Conservation (phyloP, 495 filamentous ascomycete species). For the Penicillium lagena region DNA sequence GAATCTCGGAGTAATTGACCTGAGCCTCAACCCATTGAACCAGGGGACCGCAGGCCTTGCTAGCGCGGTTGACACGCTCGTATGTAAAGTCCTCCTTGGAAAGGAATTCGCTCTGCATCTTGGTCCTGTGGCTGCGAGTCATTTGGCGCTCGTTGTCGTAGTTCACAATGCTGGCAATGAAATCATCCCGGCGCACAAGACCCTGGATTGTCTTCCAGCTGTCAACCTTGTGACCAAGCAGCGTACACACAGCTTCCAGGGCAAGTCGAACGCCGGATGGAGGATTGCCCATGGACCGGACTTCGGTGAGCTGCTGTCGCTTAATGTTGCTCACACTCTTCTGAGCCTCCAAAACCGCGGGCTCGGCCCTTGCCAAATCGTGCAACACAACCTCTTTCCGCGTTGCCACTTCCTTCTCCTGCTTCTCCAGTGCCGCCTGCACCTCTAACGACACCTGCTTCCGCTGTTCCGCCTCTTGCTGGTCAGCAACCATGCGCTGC, state of each 20-base stretch:
- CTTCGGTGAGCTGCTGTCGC: conserved; percentile 91
- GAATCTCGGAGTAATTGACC: conserved; percentile 93
- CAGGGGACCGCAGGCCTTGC: conserved; percentile 92
- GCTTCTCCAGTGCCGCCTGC: conserved; percentile 76
- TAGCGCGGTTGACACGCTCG: conserved; percentile 89
- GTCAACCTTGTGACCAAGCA: conserved; percentile 83
- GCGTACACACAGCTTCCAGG: conserved; percentile 88
- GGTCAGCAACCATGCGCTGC: conserved; percentile 93
- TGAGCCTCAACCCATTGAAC: conserved; percentile 98
- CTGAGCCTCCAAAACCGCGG: conserved; percentile 86
- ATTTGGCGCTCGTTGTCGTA: conserved; percentile 96
- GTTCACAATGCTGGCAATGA: conserved; percentile 95
- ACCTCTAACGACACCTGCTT: conserved; percentile 83
- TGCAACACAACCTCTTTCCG: conserved; percentile 79
- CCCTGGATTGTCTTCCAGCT: conserved; percentile 87
- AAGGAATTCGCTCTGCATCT: conserved; percentile 90
- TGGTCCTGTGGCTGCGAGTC: conserved; percentile 71
- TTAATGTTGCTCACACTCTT: conserved; percentile 98
- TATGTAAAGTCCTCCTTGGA: conserved; percentile 92
- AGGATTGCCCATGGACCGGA: conserved; percentile 90
- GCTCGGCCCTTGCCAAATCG: conserved; percentile 87
- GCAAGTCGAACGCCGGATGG: conserved; percentile 86
- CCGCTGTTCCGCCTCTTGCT: conserved; percentile 90
- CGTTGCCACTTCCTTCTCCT: conserved; percentile 79
- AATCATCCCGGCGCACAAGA: conserved; percentile 85